phyloP scores from a whole-genome alignment of 2,329 filamentous ascomycete species.

The Torrubiella hemipterigena region DNA sequence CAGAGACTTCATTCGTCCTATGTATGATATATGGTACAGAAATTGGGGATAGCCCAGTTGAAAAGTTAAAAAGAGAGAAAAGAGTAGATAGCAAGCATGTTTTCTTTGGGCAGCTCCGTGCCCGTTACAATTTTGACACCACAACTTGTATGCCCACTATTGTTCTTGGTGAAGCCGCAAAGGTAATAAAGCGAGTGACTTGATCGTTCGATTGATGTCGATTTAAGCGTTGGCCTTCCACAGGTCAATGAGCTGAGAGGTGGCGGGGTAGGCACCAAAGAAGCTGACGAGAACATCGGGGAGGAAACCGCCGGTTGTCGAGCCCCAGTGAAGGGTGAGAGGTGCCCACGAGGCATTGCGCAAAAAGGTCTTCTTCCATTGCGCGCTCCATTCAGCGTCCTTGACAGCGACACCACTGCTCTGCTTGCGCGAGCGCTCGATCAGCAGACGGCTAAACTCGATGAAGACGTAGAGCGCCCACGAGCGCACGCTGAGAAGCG shows the following conservation, averaged over 20 bases:
- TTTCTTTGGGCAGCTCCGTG: neutral
- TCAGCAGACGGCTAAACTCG: constrained; percentile 56
- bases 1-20: neutral
- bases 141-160: too few species aligned
- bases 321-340: constrained; percentile 73
- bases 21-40: constrained; percentile 1
- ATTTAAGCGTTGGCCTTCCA: constrained; percentile 26
- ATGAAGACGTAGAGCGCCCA: constrained; percentile 71
- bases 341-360: constrained; percentile 69
- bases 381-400: constrained; percentile 29
- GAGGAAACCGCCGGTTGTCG: constrained; percentile 43
- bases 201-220: too few species aligned
- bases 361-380: constrained; percentile 55
- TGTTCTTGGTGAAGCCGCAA: too few species aligned
- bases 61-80: neutral
- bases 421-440: constrained; percentile 29
- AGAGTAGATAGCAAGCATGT: constrained; percentile 5
- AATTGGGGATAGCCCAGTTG: neutral
- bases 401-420: constrained; percentile 17
- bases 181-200: neutral
- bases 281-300: constrained; percentile 27
- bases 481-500: constrained; percentile 62
- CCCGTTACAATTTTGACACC: too few species aligned
- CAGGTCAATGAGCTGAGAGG: constrained; percentile 30
- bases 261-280: constrained; percentile 31